Conservation (phyloP, 2,329 filamentous ascomycete species). For the Aureobasidium vineae region DNA sequence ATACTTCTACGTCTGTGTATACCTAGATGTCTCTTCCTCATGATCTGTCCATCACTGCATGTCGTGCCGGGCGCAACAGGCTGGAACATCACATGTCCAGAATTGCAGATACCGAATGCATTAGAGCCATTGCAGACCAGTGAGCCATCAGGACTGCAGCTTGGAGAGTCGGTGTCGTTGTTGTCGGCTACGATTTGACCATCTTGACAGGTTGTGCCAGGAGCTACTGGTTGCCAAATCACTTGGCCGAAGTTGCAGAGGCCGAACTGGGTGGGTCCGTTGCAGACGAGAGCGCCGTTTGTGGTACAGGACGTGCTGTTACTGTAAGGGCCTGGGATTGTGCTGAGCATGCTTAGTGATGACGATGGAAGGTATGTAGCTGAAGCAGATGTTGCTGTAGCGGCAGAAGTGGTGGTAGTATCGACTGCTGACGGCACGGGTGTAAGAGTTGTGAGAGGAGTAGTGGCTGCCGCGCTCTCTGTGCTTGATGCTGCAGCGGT, state of each 20-base stretch:
- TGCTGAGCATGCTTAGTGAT: slow-evolving; percentile 1
- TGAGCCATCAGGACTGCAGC: slow-evolving; percentile 41
- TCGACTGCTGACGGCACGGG: slow-evolving; percentile 16
- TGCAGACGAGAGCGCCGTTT: slow-evolving; percentile 47
- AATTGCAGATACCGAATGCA: slow-evolving; percentile 47
- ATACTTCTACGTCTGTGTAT: not conserved
- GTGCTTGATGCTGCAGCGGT: slow-evolving; percentile 29
- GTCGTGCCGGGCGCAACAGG: slow-evolving; percentile 46
- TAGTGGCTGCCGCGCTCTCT: slow-evolving; percentile 4
- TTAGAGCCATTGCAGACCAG: slow-evolving; percentile 42
- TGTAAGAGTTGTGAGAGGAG: slow-evolving; percentile 8
- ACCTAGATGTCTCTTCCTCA: slow-evolving; percentile 28
- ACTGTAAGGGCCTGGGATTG: slow-evolving; percentile 7
- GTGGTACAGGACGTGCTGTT: slow-evolving; percentile 40
- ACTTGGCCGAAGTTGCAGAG: slow-evolving; percentile 46
- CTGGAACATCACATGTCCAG: slow-evolving; percentile 44
- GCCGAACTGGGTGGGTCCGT: slow-evolving; percentile 44
- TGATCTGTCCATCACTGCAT: slow-evolving; percentile 45
- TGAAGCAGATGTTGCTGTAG: not conserved
- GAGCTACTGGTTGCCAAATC: slow-evolving; percentile 43
- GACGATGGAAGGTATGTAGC: slow-evolving; percentile 7
- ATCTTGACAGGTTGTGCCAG: slow-evolving; percentile 44
- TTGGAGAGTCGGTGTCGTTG: slow-evolving; percentile 28
- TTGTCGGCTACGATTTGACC: slow-evolving; percentile 34
- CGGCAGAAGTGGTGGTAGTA: slow-evolving; percentile 5